Conservation (phyloP, 2,329 filamentous ascomycete species). For the Claviceps spartinae region DNA sequence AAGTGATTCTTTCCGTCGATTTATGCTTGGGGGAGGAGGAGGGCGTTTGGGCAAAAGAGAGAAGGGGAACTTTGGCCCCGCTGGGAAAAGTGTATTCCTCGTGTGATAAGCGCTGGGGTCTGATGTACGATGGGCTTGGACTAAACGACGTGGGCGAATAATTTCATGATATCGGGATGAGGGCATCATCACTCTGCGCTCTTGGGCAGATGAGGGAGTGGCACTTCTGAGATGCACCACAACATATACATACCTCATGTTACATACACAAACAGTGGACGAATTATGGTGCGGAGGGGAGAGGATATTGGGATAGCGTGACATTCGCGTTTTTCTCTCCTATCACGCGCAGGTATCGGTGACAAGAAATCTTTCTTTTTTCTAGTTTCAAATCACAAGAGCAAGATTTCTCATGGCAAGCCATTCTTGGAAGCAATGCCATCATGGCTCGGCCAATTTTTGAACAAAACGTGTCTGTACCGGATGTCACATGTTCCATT, state of each 20-base stretch:
- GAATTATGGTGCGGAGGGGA: too few relatives aligned
- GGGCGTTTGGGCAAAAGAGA: not conserved
- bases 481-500: too few relatives aligned
- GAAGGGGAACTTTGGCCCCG: not conserved
- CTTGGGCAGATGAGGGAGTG: not conserved
- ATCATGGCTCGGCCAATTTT: not conserved
- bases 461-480: too few relatives aligned
- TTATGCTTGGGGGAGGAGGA: not conserved
- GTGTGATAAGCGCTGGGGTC: not conserved
- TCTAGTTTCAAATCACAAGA: too few relatives aligned
- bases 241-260: not conserved
- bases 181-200: not conserved
- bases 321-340: too few relatives aligned
- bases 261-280: too few relatives aligned
- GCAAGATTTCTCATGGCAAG: too few relatives aligned
- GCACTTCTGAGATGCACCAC: not conserved
- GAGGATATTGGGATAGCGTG: too few relatives aligned
- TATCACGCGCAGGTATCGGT: too few relatives aligned
- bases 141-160: not conserved
- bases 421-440: not conserved
- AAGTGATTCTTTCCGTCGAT: constrained; percentile 18
- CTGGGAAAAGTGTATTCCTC: not conserved
- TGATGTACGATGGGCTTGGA: not conserved
- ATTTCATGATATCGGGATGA: constrained; percentile 5
- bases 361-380: too few relatives aligned